Percentiles rank a stretch among this genome's conserved stretches.
Conservation (phyloP, 2,329 filamentous ascomycete species). For the Septoria linicola region DNA sequence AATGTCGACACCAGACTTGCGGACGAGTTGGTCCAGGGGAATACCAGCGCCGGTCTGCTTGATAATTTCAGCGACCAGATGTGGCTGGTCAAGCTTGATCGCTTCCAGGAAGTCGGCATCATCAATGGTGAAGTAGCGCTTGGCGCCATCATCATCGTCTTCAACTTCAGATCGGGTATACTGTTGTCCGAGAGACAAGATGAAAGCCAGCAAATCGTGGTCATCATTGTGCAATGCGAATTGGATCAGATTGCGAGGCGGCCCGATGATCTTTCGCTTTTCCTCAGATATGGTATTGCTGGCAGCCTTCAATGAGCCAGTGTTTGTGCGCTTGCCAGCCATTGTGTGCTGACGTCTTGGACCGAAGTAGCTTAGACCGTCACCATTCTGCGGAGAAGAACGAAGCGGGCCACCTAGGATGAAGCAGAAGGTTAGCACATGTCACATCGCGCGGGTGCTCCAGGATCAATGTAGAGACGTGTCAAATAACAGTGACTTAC, state of each 20-base stretch:
- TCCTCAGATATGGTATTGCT: conserved; percentile 18
- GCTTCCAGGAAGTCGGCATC: conserved; percentile 42
- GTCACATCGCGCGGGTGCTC: no score
- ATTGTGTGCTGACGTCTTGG: conserved; percentile 18
- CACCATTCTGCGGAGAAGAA: conserved; percentile 13
- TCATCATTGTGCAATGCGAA: conserved; percentile 51
- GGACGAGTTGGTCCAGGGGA: conserved; percentile 65
- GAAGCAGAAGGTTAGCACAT: neutral
- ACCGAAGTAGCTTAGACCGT: conserved; percentile 23
- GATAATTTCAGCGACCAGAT: conserved; percentile 64
- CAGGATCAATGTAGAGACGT: no score
- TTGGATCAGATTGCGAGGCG: conserved; percentile 32
- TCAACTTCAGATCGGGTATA: conserved; percentile 38
- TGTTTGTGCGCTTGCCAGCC: conserved; percentile 23
- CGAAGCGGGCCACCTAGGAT: conserved; percentile 16
- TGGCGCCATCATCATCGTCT: conserved; percentile 19
- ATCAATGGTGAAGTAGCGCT: conserved; percentile 30
- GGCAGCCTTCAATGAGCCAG: conserved; percentile 20
- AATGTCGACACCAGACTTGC: conserved; percentile 63
- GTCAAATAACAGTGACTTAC: neutral
- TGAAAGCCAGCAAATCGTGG: conserved; percentile 52
- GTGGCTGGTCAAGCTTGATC: conserved; percentile 50
- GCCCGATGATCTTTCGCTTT: conserved; percentile 17
- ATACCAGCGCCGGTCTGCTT: conserved; percentile 66
- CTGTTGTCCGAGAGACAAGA: conserved; percentile 56